Evolutionary conservation across 768 basidiomycete genomes (phyloP), one percentile per base, ranked within the genome.

Genomic region (Cystofilobasidium capitatum): DNA sequence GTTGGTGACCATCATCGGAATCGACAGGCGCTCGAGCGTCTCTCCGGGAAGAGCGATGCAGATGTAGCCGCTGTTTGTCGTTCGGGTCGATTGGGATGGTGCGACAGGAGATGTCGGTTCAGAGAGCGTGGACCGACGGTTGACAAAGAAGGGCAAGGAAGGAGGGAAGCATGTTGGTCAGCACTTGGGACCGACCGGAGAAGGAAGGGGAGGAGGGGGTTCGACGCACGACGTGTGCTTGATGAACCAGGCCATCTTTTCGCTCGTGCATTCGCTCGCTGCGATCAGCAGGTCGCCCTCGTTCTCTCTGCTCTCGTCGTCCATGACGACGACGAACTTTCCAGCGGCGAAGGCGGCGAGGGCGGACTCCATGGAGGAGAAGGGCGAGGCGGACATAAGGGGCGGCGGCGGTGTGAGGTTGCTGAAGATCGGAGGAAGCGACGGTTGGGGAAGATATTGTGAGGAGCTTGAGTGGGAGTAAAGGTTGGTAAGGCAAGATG

Each of bases 231-330:
- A 96, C 0, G 91, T 90, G 76, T 93, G 86, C 74, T 88, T 88
- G 76, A 99, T 92, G 83, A 99, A 88, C 91, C 91, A 99, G 0
- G 96, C 94, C 96, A 99, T 98, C 75, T 92, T 89, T 78, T 97
- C 89, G 1, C 91, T 89, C 44, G 92, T 91, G 71, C 89, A 86
- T 61, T 85, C 83, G 31, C 82, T 81, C 2, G 85, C 96, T 17
- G 94, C 85, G 74, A 91, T 87, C 75, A 97, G 91, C 66, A 99
- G 79, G 77, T 99, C 96, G 2, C 96, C 94, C 76, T 99, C 96
- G 76, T 99, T 99, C 79, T 99, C 96, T 69, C 96, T 81, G 71
- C 82, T 81, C 78, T 96, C 89, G 77, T 98, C 94, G 76, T 99
- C 96, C 88, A 97, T 91, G 8, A 98, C 96, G 1, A 99, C 89